Conservation (phyloP, 2,329 filamentous ascomycete genomes). For the Arthroderma sp. region DNA sequence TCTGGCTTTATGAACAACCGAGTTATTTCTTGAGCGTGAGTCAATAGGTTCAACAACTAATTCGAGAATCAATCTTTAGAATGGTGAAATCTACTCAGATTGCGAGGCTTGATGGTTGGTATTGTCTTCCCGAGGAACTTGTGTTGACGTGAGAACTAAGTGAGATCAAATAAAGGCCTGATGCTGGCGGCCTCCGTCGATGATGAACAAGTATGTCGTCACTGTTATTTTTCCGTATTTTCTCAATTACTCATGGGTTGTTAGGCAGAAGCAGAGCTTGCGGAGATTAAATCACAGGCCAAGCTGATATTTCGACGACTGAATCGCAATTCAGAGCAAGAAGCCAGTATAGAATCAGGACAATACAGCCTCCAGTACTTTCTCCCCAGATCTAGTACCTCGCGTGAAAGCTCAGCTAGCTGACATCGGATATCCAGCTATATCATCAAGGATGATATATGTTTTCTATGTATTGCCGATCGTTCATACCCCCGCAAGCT, state of each 20-base stretch:
- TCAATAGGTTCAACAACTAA: no score
- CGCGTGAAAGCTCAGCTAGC: neutral
- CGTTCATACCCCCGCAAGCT: slow-evolving; percentile 92
- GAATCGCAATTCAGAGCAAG: slow-evolving; percentile 74
- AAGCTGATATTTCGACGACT: slow-evolving; percentile 83
- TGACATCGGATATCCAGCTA: slow-evolving; percentile 44
- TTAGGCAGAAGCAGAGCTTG: slow-evolving; percentile 58
- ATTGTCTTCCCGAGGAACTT: slow-evolving; percentile 9
- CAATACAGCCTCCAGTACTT: slow-evolving; percentile 69
- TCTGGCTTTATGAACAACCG: no score
- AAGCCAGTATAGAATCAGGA: slow-evolving; percentile 82
- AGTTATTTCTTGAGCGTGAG: no score
- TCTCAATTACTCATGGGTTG: neutral
- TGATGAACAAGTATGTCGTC: slow-evolving; percentile 55
- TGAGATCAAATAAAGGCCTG: slow-evolving; percentile 48
- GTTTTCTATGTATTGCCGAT: slow-evolving; percentile 91
- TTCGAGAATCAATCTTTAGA: slow-evolving; percentile 4
- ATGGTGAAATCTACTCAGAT: slow-evolving; percentile 95
- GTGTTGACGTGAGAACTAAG: slow-evolving; percentile 4
- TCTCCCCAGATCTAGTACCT: no score
- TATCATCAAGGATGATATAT: slow-evolving; percentile 66
- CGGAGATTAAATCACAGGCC: slow-evolving; percentile 79
- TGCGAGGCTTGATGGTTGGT: slow-evolving; percentile 72
- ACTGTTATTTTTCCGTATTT: neutral
- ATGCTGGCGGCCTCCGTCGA: slow-evolving; percentile 92